Base-by-base conservation (phyloP, 352 stramenopile species). In the Thraustotheca clavata region DNA sequence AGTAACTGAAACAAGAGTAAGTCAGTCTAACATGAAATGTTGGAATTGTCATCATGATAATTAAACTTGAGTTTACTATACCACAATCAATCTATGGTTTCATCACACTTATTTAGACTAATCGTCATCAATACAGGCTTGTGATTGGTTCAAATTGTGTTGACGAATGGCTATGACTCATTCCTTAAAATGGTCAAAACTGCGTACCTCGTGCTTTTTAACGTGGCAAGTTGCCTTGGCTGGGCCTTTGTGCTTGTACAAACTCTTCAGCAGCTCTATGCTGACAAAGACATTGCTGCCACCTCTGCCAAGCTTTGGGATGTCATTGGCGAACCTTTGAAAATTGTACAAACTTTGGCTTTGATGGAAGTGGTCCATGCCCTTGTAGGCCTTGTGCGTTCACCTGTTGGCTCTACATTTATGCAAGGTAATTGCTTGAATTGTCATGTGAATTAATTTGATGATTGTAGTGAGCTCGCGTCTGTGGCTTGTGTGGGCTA, bases 361-460 rank as follows among this genome's bases (percentile, higher is more conserved):
- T 62, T 97, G 5, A 80, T 99, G 55, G 95, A 99, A 77, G 96
- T 99, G 60, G 68, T 99, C 55, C 96, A 99, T 86, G 86, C 95
- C 9, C 79, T 91, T 2, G 32, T 98, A 14, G 91, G 96, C 39
- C 82, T 99, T 46, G 97, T 99, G 36, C 93, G 93, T 68, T 98
- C 92, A 38, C 95, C 96, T 3, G 71, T 98, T 46, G 76, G 94
- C 35, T 98, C 96, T 0, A 96, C 88, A 20, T 69, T 96, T 47
- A 87, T 97, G 74, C 92, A 98, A 36, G 70, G 74, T 95, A 71
- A 77, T 85, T 76, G 87, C 8, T 69, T 70, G 24, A 73, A 62
- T 41, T 73, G 26, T 69, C 29, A 41, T 35, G 34, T 11, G 7
- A 59, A 29, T 24, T 36, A 12, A 29, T 59, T 29, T 55, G 4